phyloP scores from a whole-genome alignment of 352 stramenopile species.

The Globisporangium mamillatum region DNA sequence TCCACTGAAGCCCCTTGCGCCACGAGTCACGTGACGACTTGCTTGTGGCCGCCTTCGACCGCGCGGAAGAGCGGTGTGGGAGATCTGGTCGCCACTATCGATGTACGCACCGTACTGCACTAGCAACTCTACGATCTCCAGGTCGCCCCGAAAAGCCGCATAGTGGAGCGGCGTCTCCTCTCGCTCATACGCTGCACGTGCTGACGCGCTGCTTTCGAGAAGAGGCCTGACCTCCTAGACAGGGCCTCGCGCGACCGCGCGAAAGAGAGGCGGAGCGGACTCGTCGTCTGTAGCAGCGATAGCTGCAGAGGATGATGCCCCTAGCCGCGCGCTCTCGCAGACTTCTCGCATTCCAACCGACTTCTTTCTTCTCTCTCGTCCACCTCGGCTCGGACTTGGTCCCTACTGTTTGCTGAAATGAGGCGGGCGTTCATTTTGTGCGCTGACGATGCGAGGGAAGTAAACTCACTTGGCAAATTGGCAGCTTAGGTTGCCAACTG shows the following conservation, averaged over 20 bases:
- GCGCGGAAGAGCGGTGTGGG: background rate
- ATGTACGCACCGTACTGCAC: background rate
- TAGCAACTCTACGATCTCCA: background rate
- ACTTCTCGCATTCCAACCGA: no score
- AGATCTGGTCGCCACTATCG: background rate
- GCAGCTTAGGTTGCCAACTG: no score
- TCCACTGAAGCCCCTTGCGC: background rate
- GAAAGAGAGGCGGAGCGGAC: background rate
- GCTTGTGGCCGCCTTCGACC: background rate
- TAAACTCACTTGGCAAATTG: no score
- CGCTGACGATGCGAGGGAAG: no score
- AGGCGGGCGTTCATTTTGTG: no score
- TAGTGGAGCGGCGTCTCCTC: background rate
- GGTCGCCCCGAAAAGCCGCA: background rate
- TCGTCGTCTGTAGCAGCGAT: background rate
- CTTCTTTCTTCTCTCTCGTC: no score
- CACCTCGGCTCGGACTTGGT: no score
- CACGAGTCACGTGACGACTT: background rate
- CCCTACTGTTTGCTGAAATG: no score
- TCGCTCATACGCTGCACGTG: background rate
- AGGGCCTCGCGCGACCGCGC: background rate
- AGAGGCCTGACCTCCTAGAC: background rate
- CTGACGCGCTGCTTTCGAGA: background rate
- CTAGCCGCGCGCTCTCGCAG: no score
- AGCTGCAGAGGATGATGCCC: no score